A percentile compares a stretch with the other conserved stretches of the same genome.
Evolutionary conservation across 2,329 filamentous ascomycete genomes (phyloP).

Genomic region (Orbilia ellipsospora): DNA sequence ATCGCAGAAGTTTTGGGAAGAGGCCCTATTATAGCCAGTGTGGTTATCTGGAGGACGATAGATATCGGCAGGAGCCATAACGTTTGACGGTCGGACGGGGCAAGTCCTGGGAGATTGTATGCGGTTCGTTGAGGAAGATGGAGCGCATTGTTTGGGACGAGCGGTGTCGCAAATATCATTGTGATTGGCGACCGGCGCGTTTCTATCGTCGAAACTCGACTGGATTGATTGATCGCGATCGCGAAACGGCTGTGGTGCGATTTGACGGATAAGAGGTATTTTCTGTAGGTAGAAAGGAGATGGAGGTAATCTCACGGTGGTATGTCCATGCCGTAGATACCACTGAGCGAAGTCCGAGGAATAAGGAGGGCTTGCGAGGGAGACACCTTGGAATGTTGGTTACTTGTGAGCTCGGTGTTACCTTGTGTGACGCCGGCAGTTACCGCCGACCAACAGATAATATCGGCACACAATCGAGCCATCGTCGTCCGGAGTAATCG

Average conservation of each 20-base stretch:
- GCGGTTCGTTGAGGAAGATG: conserved; percentile 32
- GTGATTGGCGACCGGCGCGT: neutral
- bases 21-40: conserved; percentile 44
- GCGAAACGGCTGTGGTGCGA: too few species aligned
- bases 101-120: conserved; percentile 28
- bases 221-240: too few species aligned
- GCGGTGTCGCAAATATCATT: conserved; percentile 40
- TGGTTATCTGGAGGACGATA: conserved; percentile 37
- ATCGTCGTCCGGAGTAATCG: too few species aligned
- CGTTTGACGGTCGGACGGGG: conserved; percentile 24
- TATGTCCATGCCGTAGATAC: too few species aligned
- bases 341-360: too few species aligned
- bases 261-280: too few species aligned
- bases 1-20: conserved; percentile 42
- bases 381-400: neutral
- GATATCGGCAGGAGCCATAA: conserved; percentile 42
- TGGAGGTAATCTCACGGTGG: too few species aligned
- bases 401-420: neutral
- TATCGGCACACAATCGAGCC: too few species aligned
- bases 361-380: too few species aligned
- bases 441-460: neutral
- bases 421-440: neutral
- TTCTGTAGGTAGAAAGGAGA: too few species aligned
- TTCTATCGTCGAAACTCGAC: neutral
- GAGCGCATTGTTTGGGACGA: conserved; percentile 43